Conservation (phyloP, 1,139 yeast species). For the Suhomyces wounanorum region DNA sequence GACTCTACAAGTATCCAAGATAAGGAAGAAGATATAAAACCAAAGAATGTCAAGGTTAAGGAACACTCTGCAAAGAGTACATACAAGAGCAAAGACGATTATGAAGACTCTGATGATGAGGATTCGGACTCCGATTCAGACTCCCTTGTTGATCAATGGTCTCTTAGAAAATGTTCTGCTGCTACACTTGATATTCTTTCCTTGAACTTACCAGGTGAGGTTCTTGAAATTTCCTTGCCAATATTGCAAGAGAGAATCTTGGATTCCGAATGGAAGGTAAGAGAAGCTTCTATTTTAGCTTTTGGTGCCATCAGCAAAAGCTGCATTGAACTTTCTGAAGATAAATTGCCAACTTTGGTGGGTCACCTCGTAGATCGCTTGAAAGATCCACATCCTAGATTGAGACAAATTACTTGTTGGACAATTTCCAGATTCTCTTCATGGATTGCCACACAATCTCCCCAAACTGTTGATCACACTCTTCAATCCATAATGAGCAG, state of each 20-base stretch:
- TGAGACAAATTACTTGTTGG: conserved; percentile 95
- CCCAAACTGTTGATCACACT: conserved; percentile 73
- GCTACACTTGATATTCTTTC: conserved; percentile 87
- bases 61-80: conserved; percentile 48
- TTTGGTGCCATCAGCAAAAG: conserved; percentile 95
- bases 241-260: conserved; percentile 69
- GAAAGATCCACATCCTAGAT: conserved; percentile 76
- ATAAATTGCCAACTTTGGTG: conserved; percentile 75
- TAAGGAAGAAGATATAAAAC: conserved; percentile 83
- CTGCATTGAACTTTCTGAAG: conserved; percentile 69
- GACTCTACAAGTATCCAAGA: conserved; percentile 73
- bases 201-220: conserved; percentile 64
- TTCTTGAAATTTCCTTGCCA: conserved; percentile 71
- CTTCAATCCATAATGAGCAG: conserved; percentile 73
- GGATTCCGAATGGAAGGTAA: conserved; percentile 76
- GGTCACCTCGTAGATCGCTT: conserved; percentile 84
- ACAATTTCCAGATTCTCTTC: conserved; percentile 80
- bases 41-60: conserved; percentile 69
- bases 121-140: conserved; percentile 63
- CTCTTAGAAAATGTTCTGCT: conserved; percentile 88
- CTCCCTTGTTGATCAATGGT: conserved; percentile 76
- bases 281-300: conserved; percentile 93
- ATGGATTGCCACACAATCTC: conserved; percentile 76
- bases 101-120: conserved; percentile 52
- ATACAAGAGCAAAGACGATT: conserved; percentile 35